Evolutionary conservation across 2,329 filamentous ascomycete species (phyloP), one percentile per base, ranked within the genome.

Genomic region (Colletotrichum limetticola): DNA sequence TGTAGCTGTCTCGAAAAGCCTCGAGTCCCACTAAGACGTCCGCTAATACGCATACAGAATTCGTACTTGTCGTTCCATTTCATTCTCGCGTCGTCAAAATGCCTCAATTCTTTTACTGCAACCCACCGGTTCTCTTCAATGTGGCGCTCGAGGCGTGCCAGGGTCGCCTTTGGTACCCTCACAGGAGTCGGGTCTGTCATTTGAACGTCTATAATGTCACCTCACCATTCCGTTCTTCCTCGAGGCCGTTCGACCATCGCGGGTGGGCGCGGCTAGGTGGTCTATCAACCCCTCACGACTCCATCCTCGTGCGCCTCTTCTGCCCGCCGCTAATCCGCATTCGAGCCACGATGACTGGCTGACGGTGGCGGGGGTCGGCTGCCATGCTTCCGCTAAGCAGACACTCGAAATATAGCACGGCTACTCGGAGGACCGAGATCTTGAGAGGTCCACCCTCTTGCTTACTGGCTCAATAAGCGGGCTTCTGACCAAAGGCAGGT

Each of bases 401-500:
- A n/a, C 55, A 35, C 26, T 26, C 24, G 46, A 63, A 63, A 53
- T 64, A 73, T 72, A 72, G 71, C 62, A 74, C 71, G 71, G 71
- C 62, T 55, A 37, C 61, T 62, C 49, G 30, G 24, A 37, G 37
- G 26, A 52, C 71, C 68, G 63, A 72, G 58, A 64, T 24, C 49
- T 56, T 24, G 22, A 22, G 55, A 58, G 22, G 22, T 37, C 56
- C 49, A 32, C 28, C 49, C 26, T 57, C 57, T 26, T 52, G 67
- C 71, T 74, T 37, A 72, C 71, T 72, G 68, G 71, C 61, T 71
- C 62, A 67, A 66, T 53, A 63, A 71, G 68, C 71, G 61, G 71
- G 28, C 32, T 61, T 72, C 61, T 67, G 58, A 67, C 46, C 32
- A 57, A 61, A 61, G 61, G 57, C 35, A n/a, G 68, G 35, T 37